These are phyloP conservation scores for Coriaria nepalensis DNA, from an alignment of 306 rosid genomes.

Conservation along the genomic window DNA sequence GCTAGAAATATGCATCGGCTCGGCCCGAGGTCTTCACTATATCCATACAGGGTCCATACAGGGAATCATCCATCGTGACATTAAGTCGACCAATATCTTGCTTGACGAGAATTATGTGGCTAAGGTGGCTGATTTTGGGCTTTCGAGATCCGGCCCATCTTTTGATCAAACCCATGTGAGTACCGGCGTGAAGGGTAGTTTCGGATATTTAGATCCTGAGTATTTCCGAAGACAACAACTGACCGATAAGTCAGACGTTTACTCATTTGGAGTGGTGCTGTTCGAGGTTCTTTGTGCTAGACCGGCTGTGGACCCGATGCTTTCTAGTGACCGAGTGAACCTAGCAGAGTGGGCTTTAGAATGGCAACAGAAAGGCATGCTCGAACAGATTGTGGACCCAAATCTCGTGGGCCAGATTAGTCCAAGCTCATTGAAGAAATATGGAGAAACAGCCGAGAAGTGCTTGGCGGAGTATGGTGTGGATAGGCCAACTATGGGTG, in stretches of 20 bases:
- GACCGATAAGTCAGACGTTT: constrained; percentile 88
- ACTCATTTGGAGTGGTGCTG: constrained; percentile 94
- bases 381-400: constrained; percentile 59
- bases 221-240: constrained; percentile 92
- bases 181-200: constrained; percentile 92
- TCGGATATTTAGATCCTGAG: constrained; percentile 93
- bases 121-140: constrained; percentile 98
- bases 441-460: constrained; percentile 92
- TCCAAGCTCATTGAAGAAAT: constrained; percentile 60
- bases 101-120: constrained; percentile 79
- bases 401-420: constrained; percentile 51
- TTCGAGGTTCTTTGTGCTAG: constrained; percentile 89
- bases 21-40: constrained; percentile 95
- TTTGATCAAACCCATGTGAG: constrained; percentile 89
- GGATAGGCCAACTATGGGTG: constrained; percentile 97
- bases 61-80: constrained; percentile 98
- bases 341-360: constrained; percentile 90
- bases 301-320: constrained; percentile 86
- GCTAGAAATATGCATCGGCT: constrained; percentile 85
- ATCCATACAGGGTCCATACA: constrained; percentile 95
- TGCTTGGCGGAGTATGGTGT: constrained; percentile 91
- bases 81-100: constrained; percentile 85
- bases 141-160: constrained; percentile 89
- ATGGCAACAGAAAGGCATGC: constrained; percentile 75
- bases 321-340: constrained; percentile 75